phyloP scores from a whole-genome alignment of 306 rosid species.

The Clitoria ternatea region DNA sequence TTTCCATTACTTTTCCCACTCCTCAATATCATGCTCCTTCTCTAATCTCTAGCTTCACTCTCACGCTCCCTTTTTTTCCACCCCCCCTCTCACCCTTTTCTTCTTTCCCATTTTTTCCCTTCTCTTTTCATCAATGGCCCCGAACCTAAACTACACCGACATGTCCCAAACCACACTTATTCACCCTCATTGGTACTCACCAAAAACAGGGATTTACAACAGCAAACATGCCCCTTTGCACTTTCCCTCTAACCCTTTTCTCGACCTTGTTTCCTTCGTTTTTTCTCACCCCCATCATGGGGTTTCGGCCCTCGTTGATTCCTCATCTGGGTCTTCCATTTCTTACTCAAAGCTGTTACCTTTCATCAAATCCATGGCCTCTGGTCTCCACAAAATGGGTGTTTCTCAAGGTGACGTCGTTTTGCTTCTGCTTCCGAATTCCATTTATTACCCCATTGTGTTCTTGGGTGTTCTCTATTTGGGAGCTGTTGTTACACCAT shows the following conservation, averaged over 20 bases:
- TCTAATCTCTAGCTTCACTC: background rate
- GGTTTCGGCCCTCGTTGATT: constrained; percentile 65
- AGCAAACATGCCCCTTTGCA: constrained; percentile 42
- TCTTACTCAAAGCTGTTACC: constrained; percentile 54
- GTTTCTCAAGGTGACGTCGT: constrained; percentile 64
- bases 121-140: constrained; percentile 18
- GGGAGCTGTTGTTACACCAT: constrained; percentile 66
- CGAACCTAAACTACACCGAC: background rate
- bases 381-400: constrained; percentile 56
- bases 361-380: constrained; percentile 63
- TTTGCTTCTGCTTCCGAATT: constrained; percentile 65
- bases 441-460: constrained; percentile 63
- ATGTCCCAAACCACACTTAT: constrained; percentile 1
- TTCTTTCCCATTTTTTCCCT: background rate
- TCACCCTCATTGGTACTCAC: constrained; percentile 56
- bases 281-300: constrained; percentile 60
- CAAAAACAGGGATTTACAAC: constrained; percentile 54
- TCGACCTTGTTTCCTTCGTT: constrained; percentile 64
- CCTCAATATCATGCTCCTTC: background rate
- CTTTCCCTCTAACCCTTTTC: constrained; percentile 63
- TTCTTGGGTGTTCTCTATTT: constrained; percentile 49
- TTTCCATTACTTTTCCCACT: background rate
- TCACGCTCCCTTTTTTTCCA: no score
- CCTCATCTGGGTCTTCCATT: constrained; percentile 58
- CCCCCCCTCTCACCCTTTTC: background rate